Evolutionary conservation across 768 basidiomycete genomes (phyloP).

Genomic region (Gymnopilus junonius): DNA sequence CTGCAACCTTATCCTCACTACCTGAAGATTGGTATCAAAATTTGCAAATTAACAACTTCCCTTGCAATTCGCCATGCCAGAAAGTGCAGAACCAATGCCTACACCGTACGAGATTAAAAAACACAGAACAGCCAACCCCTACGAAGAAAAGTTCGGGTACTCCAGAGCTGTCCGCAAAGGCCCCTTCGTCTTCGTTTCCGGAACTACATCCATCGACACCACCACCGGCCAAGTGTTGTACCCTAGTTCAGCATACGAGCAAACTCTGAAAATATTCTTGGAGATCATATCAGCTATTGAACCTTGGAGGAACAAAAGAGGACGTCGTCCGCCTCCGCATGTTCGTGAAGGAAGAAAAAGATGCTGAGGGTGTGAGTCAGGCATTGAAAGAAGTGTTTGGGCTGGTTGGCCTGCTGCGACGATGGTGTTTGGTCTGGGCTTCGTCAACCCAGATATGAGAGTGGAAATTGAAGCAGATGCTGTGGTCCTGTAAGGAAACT

Average conservation of each 20-base stretch:
- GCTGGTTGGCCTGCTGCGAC: slow-evolving; percentile 51
- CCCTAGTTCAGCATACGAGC: slow-evolving; percentile 49
- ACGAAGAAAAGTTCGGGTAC: slow-evolving; percentile 54
- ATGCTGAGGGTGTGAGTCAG: slow-evolving; percentile 39
- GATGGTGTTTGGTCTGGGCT: slow-evolving; percentile 53
- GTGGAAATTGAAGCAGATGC: slow-evolving; percentile 63
- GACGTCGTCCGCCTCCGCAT: slow-evolving; percentile 54
- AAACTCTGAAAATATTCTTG: slow-evolving; percentile 45
- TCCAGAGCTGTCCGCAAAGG: slow-evolving; percentile 56
- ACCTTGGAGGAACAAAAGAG: slow-evolving; percentile 42
- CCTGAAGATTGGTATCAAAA: neutral
- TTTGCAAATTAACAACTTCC: neutral
- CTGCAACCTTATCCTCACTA: neutral
- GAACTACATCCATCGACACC: slow-evolving; percentile 53
- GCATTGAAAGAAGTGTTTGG: slow-evolving; percentile 50
- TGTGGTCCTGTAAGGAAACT: slow-evolving; percentile 29
- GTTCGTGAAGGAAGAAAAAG: slow-evolving; percentile 49
- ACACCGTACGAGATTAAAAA: slow-evolving; percentile 1
- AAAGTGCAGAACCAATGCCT: neutral
- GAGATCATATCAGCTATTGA: slow-evolving; percentile 50
- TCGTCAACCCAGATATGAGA: slow-evolving; percentile 51
- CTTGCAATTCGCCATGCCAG: neutral
- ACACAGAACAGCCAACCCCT: slow-evolving; percentile 42
- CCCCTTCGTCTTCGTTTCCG: slow-evolving; percentile 56
- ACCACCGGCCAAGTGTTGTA: slow-evolving; percentile 41